Percentiles rank a stretch among this genome's conserved stretches.
phyloP scores from a whole-genome alignment of 331 rosid genomes.

The Stylosanthes scabra region DNA sequence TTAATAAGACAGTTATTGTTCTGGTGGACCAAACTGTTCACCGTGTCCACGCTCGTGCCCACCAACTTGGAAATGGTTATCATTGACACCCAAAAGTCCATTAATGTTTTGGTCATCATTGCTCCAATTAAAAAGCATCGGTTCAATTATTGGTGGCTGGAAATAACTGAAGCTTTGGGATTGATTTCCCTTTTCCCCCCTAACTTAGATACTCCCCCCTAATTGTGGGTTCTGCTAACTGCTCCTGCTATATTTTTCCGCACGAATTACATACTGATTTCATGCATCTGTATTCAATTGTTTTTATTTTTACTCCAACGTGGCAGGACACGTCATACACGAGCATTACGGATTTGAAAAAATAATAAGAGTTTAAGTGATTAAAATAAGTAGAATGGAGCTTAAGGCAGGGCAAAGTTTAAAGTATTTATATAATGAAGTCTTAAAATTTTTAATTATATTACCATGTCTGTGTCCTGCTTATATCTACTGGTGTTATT shows the following conservation, averaged over 20 bases:
- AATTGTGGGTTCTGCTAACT: constrained; percentile 5
- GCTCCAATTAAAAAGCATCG: constrained; percentile 12
- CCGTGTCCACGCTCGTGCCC: no score
- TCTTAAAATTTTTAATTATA: not conserved
- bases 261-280: not conserved
- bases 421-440: not conserved
- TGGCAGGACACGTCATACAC: not conserved
- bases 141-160: constrained; percentile 17
- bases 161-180: constrained; percentile 9
- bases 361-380: not conserved
- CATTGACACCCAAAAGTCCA: not conserved
- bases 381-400: not conserved
- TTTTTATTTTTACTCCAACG: not conserved
- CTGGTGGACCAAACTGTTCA: not conserved
- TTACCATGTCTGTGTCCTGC: not conserved
- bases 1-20: constrained; percentile 3
- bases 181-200: constrained; percentile 14
- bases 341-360: not conserved
- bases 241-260: constrained; percentile 19
- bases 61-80: not conserved
- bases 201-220: constrained; percentile 5
- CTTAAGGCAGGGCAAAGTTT: not conserved
- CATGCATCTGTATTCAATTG: not conserved
- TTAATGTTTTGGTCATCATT: constrained; percentile 5
- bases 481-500: no score